A percentile compares a stretch with the other conserved stretches of the same genome.
Evolutionary conservation across 805 yeast species (phyloP).

Genomic region (Cyberlindnera xishuangbannaensis): DNA sequence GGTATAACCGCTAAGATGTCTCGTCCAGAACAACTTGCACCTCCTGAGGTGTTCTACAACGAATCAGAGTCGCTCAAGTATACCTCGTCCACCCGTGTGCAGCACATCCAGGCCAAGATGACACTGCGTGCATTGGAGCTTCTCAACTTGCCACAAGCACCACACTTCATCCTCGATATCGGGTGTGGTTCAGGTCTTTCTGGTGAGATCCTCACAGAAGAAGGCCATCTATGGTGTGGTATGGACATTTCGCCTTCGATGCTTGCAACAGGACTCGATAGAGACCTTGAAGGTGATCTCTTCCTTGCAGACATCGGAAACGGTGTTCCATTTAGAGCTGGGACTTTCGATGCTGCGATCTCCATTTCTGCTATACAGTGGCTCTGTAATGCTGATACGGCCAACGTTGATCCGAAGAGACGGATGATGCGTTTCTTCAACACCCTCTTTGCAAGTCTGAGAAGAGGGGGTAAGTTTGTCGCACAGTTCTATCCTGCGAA

Average conservation of each 20-base stretch:
- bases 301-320: conserved; percentile 88
- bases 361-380: conserved; percentile 95
- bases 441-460: conserved; percentile 77
- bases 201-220: conserved; percentile 91
- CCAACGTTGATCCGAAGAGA: conserved; percentile 74
- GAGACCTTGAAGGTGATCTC: conserved; percentile 91
- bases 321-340: conserved; percentile 94
- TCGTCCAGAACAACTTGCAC: conserved; percentile 94
- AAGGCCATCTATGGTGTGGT: conserved; percentile 92
- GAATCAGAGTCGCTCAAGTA: conserved; percentile 86
- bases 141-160: conserved; percentile 48
- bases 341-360: conserved; percentile 94
- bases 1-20: too few species aligned
- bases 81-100: conserved; percentile 92
- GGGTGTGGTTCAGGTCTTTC: conserved; percentile 97
- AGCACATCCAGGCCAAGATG: conserved; percentile 97
- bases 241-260: conserved; percentile 95
- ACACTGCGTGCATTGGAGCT: conserved; percentile 89
- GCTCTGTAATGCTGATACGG: conserved; percentile 93
- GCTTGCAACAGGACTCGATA: conserved; percentile 90
- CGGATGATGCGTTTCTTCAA: conserved; percentile 80
- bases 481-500: conserved; percentile 95
- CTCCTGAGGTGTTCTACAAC: conserved; percentile 93
- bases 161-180: conserved; percentile 73
- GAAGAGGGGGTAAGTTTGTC: conserved; percentile 94